phyloP scores from a whole-genome alignment of 1,284 basidiomycete species.

The Athelia psychrophila region DNA sequence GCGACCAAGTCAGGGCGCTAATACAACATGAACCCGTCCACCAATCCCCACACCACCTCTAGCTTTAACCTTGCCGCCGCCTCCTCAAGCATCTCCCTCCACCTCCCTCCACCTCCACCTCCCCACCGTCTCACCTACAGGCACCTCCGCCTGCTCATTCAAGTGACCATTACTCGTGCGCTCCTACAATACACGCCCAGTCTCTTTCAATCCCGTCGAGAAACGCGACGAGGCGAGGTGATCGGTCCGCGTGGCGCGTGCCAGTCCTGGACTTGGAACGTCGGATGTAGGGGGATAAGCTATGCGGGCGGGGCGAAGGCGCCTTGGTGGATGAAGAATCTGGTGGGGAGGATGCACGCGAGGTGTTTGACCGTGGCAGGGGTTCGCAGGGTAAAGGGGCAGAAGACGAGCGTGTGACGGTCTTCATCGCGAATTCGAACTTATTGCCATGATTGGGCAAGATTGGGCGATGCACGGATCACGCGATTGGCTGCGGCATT shows the following conservation, averaged over 20 bases:
- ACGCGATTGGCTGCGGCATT: too few relatives aligned
- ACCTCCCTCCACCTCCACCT: too few relatives aligned
- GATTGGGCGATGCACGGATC: too few relatives aligned
- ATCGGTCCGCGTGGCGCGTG: constrained; percentile 87
- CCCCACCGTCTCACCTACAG: constrained; percentile 42
- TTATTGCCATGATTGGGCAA: too few relatives aligned
- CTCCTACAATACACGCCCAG: constrained; percentile 59
- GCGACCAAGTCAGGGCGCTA: constrained; percentile 78
- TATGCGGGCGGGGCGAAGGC: constrained; percentile 74
- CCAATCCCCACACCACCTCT: constrained; percentile 76
- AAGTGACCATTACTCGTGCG: constrained; percentile 84
- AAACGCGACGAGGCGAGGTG: constrained; percentile 54
- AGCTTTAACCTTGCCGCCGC: constrained; percentile 41
- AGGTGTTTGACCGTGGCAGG: constrained; percentile 96
- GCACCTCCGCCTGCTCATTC: constrained; percentile 75
- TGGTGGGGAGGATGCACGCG: constrained; percentile 66
- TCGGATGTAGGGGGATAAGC: constrained; percentile 75
- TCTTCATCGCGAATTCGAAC: too few relatives aligned
- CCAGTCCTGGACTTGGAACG: constrained; percentile 89
- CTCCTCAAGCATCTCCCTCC: constrained; percentile 41
- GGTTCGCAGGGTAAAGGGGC: too few relatives aligned
- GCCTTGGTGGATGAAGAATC: constrained; percentile 91
- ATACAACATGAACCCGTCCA: constrained; percentile 94
- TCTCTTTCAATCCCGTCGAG: constrained; percentile 53
- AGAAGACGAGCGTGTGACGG: too few relatives aligned